Evolutionary conservation across 768 basidiomycete genomes (phyloP), one percentile per base, ranked within the genome.

Genomic region (Mycena alexandri): DNA sequence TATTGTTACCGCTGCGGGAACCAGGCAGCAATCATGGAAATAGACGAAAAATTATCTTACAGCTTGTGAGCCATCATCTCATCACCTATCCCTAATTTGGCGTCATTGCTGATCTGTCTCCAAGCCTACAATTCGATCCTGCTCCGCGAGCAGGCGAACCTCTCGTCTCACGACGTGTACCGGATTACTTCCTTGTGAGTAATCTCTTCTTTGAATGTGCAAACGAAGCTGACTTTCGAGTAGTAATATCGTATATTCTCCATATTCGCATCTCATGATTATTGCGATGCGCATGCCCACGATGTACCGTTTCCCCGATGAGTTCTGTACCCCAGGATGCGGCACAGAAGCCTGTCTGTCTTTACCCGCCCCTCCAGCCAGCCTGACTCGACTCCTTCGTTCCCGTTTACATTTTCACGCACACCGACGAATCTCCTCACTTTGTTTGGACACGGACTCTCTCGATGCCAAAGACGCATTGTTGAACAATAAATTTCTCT

Each of bases 1-100:
- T 99, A 98, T 81, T 99, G 97, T 82, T 99, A 99, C 85, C 87
- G 98, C 78, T 99, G 98, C 78, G 98, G 98, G 60, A 99, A 99
- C 79, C 98, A 99, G 77, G 98, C 98, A 61, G 98, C 98, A 55
- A 99, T 99, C 79, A 97, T 99, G 91, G 98, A 99, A 81, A 98
- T 99, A 80, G 98, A 99, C 81, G 94, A 95, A 89, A 95, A 95
- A 87, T 85, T 94, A 89, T 93, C 93, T 61, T 95, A 94, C 80
- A 94, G 91, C 83, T 94, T 94, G 93, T 93, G 73, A 57, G 92
- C 87, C 21, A 24, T 69, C 61, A 57, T 34, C 48, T 69, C 38
- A 61, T 53, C 38, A 17, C 14, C 2, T 22, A 42, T 55, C 48
- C 54, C 41, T n/a, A 36, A 54, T 71, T 69, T 60, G 43, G 52